These are phyloP conservation scores for Violaceomyces palustris DNA, from an alignment of 1,284 basidiomycete species.

Conservation along the genomic window DNA sequence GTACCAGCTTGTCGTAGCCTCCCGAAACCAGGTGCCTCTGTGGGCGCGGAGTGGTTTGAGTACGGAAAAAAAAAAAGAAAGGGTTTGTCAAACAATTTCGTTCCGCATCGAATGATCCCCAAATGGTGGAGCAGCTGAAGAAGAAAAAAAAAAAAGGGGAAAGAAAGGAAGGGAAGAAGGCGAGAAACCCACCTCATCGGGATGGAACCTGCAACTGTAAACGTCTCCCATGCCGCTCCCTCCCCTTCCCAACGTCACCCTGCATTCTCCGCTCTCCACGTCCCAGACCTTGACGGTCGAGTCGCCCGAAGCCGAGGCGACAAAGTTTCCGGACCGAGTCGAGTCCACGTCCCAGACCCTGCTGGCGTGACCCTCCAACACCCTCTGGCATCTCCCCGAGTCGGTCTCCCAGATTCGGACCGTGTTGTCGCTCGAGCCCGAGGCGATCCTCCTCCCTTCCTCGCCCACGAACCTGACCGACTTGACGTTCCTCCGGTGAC, in stretches of 20 bases:
- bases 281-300: constrained; percentile 56
- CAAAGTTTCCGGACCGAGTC: constrained; percentile 33
- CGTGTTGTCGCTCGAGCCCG: constrained; percentile 54
- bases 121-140: too few relatives aligned
- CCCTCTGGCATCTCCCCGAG: constrained; percentile 35
- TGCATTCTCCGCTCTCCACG: constrained; percentile 20
- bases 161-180: too few relatives aligned
- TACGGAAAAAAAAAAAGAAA: too few relatives aligned
- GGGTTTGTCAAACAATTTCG: too few relatives aligned
- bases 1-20: constrained; percentile 57
- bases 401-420: constrained; percentile 46
- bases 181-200: constrained; percentile 33
- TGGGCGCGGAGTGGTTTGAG: too few relatives aligned
- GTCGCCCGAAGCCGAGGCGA: constrained; percentile 55
- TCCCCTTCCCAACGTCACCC: constrained; percentile 24
- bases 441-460: constrained; percentile 51
- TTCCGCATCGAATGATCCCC: too few relatives aligned
- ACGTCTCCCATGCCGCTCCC: constrained; percentile 54
- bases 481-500: constrained; percentile 56
- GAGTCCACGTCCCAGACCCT: constrained; percentile 56
- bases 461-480: constrained; percentile 55
- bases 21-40: constrained; percentile 54
- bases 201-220: constrained; percentile 56
- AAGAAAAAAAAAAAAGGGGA: too few relatives aligned
- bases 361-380: constrained; percentile 54